Percentiles rank a stretch among this genome's conserved stretches.
Conservation (phyloP, 2,329 filamentous ascomycete genomes). For the Cladorrhinum sp. region DNA sequence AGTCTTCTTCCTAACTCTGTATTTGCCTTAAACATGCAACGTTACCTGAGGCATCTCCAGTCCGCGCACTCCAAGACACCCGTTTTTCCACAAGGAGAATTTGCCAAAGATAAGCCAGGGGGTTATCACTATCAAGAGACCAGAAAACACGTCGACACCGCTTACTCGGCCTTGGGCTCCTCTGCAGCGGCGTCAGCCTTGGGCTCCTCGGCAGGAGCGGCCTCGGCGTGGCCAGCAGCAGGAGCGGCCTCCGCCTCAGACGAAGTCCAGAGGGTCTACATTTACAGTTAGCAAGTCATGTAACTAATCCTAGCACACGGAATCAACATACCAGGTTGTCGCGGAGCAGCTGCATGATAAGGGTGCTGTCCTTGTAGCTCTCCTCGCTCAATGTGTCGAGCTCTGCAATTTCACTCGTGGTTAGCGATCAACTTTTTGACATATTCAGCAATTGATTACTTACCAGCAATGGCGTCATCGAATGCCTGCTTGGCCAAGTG, state of each 20-base stretch:
- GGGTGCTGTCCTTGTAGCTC: conserved; percentile 98
- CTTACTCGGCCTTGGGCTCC: conserved; percentile 70
- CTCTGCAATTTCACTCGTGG: conserved; percentile 52
- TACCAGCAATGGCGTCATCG: conserved; percentile 89
- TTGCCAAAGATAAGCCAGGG: conserved; percentile 39
- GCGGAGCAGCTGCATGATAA: conserved; percentile 97
- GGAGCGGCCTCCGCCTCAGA: conserved; percentile 88
- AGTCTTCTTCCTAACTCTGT: conserved; percentile 32
- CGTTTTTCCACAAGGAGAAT: conserved; percentile 49
- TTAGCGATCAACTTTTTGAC: conserved; percentile 26
- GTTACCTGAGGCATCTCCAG: conserved; percentile 48
- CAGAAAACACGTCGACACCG: conserved; percentile 33
- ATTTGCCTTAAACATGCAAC: conserved; percentile 51
- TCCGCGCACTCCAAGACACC: conserved; percentile 60
- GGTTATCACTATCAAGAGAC: conserved; percentile 43
- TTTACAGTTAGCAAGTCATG: conserved; percentile 30
- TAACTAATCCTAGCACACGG: too few relatives aligned
- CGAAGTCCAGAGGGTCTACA: conserved; percentile 95
- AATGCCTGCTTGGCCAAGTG: conserved; percentile 99
- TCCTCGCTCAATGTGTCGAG: conserved; percentile 96
- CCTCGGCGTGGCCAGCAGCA: conserved; percentile 47
- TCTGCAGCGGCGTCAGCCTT: conserved; percentile 54
- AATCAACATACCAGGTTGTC: conserved; percentile 76
- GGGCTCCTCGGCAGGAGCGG: conserved; percentile 55
- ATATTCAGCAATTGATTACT: conserved; percentile 22